Evolutionary conservation across 768 basidiomycete species (phyloP).

Genomic region (Rhizopogon rudus): DNA sequence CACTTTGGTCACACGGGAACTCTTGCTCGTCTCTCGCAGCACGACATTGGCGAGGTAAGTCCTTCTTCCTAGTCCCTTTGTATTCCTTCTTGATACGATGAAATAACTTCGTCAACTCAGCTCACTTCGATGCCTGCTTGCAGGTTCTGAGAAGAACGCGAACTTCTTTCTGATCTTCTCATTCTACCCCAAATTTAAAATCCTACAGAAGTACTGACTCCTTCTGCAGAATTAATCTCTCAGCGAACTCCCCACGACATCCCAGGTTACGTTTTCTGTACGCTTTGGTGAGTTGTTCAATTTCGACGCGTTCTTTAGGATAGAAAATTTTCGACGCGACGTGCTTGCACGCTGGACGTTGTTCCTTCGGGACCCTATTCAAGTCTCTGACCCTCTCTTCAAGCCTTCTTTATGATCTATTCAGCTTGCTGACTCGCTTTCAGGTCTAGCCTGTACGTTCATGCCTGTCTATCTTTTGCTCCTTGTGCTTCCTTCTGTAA

Average conservation of each 20-base stretch:
- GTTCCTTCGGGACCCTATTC: slow-evolving; percentile 74
- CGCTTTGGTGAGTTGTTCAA: slow-evolving; percentile 12
- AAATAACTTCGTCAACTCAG: slow-evolving; percentile 46
- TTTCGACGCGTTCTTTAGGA: slow-evolving; percentile 27
- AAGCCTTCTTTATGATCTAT: not conserved
- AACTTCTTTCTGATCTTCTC: slow-evolving; percentile 32
- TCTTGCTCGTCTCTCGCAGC: no score
- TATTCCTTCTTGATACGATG: slow-evolving; percentile 17
- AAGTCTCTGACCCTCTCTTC: slow-evolving; percentile 59
- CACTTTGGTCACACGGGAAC: no score
- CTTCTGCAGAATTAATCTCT: slow-evolving; percentile 3
- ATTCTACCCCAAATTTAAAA: not conserved
- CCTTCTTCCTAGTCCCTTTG: not conserved
- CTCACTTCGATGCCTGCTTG: slow-evolving; percentile 56
- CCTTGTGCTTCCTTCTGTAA: not conserved
- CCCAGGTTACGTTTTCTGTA: no score
- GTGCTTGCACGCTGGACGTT: slow-evolving; percentile 56
- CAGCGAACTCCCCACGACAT: not conserved
- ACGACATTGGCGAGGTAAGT: slow-evolving; percentile 2
- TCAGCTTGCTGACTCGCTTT: slow-evolving; percentile 11
- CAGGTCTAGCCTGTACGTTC: not conserved
- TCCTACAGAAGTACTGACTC: slow-evolving; percentile 23
- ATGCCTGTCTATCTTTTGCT: no score
- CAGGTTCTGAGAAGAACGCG: slow-evolving; percentile 51
- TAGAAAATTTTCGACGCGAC: slow-evolving; percentile 50